Conservation (phyloP, 1,284 basidiomycete species). For the Boletellus dicymbophilus region DNA sequence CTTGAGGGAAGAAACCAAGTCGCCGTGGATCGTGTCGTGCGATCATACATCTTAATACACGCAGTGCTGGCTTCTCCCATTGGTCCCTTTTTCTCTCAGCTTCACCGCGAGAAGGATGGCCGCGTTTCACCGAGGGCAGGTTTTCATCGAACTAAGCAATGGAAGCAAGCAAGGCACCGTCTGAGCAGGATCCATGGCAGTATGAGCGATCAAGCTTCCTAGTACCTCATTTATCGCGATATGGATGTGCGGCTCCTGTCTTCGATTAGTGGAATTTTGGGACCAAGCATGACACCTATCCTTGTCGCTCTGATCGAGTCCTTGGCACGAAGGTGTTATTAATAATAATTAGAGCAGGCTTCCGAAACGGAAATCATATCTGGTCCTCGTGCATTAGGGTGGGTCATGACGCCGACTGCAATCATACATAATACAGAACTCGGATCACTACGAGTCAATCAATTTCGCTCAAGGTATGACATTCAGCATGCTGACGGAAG, state of each 20-base stretch:
- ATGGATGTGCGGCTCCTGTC: constrained; percentile 12
- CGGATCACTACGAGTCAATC: no score
- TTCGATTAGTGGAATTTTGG: constrained; percentile 2
- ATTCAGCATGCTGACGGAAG: not conserved
- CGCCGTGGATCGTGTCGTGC: constrained; percentile 16
- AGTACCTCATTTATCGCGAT: constrained; percentile 20
- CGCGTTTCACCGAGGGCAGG: constrained; percentile 20
- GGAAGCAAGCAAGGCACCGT: constrained; percentile 26
- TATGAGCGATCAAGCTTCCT: constrained; percentile 7
- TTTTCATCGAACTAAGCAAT: constrained; percentile 30
- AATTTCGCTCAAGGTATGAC: no score
- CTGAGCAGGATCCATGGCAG: constrained; percentile 4
- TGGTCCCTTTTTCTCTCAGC: constrained; percentile 6
- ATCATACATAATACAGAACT: constrained; percentile 25
- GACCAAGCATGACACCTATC: constrained; percentile 9
- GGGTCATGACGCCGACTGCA: constrained; percentile 21
- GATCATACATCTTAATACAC: constrained; percentile 6
- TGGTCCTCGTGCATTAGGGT: constrained; percentile 33
- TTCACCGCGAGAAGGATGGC: constrained; percentile 11
- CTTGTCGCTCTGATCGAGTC: no score
- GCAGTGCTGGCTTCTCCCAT: constrained; percentile 7
- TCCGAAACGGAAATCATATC: constrained; percentile 29
- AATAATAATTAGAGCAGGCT: constrained; percentile 15
- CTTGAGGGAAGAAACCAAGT: constrained; percentile 13
- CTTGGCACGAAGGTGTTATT: constrained; percentile 12